Base-by-base conservation (phyloP, 768 basidiomycete genomes). In the Termitomyces sp. region DNA sequence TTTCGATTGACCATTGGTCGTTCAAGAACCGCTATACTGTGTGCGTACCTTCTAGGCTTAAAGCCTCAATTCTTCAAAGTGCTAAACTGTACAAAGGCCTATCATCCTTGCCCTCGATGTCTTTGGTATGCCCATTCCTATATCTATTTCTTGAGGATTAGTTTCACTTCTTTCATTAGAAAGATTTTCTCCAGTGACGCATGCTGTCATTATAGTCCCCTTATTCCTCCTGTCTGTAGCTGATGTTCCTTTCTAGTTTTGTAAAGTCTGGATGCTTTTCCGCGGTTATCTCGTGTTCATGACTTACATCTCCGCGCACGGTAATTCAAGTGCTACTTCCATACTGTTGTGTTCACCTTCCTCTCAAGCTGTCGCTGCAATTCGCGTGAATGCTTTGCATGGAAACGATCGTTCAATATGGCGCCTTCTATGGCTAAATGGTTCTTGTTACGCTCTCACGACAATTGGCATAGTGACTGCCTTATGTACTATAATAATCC, bases 21-120 rank as follows among this genome's bases (percentile, higher is more conserved):
- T 22, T 19, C 2, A 43, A 60, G 59, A 60, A 60, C 42, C 59
- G 56, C 22, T 60, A 60, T 37, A 24, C 55, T n/a, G 30, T 42
- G 59, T 60, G 40, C 10, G 54, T 45, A 19, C 24, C 28, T 41
- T 21, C 5, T 0, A 41, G 10, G 19, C 11, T 7, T 4, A 5
- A 26, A 30, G 35, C 17, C 9, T 19, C 19, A 5, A 19, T 37
- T 30, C 22, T n/a, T 3, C 2, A 38, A 37, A 38, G 5, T 38
- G 37, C 21, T 32, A 3, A 45, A 21, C 19, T 30, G 17, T 15
- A 40, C 7, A 38, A 26, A 60, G 59, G 21, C 56, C 50, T 10
- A 40, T 19, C 5, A 30, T 58, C 37, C 30, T 60, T 4, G 37
- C 47, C 14, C 34, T 58, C 2, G 50, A 58, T 30, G 21, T 49